Evolutionary conservation across 1,139 yeast genomes (phyloP), one percentile per base, ranked within the genome.

Genomic region (Scheffersomyces segobiensis): DNA sequence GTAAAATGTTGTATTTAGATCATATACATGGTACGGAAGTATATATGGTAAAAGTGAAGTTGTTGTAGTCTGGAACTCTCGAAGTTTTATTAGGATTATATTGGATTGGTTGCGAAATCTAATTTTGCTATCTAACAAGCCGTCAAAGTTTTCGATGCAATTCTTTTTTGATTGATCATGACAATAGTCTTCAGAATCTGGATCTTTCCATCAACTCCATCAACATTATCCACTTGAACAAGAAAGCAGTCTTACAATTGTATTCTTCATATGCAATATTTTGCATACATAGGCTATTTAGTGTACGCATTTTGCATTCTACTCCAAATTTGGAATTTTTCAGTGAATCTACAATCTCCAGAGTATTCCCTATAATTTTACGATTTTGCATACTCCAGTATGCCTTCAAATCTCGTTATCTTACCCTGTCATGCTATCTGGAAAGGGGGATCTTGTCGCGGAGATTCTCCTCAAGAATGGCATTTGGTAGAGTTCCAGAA

Each of bases 401-500:
- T 48, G 50, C 26, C 50, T 8, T 17, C 50, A 20, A 49, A 46
- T 21, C 57, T 65, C 8, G 51, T 88, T 5, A 76, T 88, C 7
- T 81, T 88, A 0, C 92, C 95, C 0, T 87, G 93, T 59, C 95
- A 88, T 65, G 82, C 89, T 0, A 81, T 88, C 2, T 88, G 91
- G 91, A 79, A 76, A 52, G 65, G 66, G 18, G 70, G 80, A 61
- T 56, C 68, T 62, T 59, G 68, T 0, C 50, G 55, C 22, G 89
- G 90, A 0, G 71, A 73, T 12, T 56, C 67, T 2, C 69, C 79
- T 14, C 69, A 70, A 1, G 88, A 88, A 63, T 90, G 96, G 96
- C 66, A 68, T 46, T 71, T 91, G 56, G 93, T 85, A 3, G 74
- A 84, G 0, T 90, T 89, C 65, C 97, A 91, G 69, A 59, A 73